Evolutionary conservation across 352 stramenopile species (phyloP), one percentile per base, ranked within the genome.

Genomic region (Globisporangium middletonii): DNA sequence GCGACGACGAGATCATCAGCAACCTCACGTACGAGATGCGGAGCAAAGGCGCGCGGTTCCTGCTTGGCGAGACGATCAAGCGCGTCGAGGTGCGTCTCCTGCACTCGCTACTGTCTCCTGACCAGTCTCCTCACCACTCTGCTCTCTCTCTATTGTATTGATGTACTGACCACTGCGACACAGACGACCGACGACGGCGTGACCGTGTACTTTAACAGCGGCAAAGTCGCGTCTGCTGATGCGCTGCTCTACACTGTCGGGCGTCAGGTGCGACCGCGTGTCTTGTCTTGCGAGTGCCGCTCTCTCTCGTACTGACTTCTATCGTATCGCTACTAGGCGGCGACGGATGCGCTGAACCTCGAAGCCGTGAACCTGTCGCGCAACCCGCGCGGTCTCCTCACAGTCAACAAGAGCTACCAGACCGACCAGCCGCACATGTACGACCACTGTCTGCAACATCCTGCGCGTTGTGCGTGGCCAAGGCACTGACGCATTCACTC

Each of bases 21-120:
- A 87, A 83, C 56, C 82, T 96, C 54, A 89, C 75, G 67, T 92
- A 95, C 66, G 84, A 92, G 59, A 96, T 96, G 88, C 80, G 88
- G 23, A 88, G 76, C 65, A 94, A 94, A 42, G 88, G 88, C 26
- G 83, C 84, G 19, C 86, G 88, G 13, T 96, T 96, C 55, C 57
- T 95, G 41, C 65, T 95, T 0, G 80, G 80, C 30, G 87, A 96
- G 59, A 90, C 71, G 11, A 78, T 94, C 53, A 71, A 89, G 57
- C 77, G 71, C 51, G 75, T 92, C 1, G 80, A 90, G 65, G 78
- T 87, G 56, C 37, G 51, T 42, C 15, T 8, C 30, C 30, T 35
- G 30, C 3, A 44, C 41, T 45, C 13, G 55, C 30, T 28, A 37
- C 30, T 11, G 19, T 33, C 47, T 41, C 18, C 9, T 41, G 35